phyloP scores from a whole-genome alignment of 805 yeast species.

The Lachancea dasiensis region DNA sequence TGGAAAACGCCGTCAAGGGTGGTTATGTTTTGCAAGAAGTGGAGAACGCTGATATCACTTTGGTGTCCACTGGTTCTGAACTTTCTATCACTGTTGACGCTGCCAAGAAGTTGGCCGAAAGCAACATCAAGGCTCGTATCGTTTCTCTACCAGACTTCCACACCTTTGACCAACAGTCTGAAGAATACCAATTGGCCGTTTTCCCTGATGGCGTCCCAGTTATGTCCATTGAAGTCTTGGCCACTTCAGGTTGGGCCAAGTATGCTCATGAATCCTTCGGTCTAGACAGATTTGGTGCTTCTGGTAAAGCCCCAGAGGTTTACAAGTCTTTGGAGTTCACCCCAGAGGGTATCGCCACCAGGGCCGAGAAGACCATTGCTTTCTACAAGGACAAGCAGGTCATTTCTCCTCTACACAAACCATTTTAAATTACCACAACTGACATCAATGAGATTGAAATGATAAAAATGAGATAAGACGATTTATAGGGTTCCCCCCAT shows the following conservation, averaged over 20 bases:
- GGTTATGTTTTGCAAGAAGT: slow-evolving; percentile 70
- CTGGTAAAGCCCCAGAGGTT: slow-evolving; percentile 80
- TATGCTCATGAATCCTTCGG: slow-evolving; percentile 97
- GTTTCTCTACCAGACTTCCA: slow-evolving; percentile 91
- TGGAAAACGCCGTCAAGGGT: slow-evolving; percentile 92
- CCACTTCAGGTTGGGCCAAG: slow-evolving; percentile 88
- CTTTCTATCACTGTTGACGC: slow-evolving; percentile 74
- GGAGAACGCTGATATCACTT: slow-evolving; percentile 60
- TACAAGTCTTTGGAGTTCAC: slow-evolving; percentile 87
- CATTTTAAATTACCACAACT: slow-evolving; percentile 57
- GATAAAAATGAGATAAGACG: too few relatives aligned
- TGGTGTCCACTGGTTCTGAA: slow-evolving; percentile 94
- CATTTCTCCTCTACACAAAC: slow-evolving; percentile 71
- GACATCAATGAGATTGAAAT: too few relatives aligned
- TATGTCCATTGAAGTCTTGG: slow-evolving; percentile 87
- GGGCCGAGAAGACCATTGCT: slow-evolving; percentile 71
- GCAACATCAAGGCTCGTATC: slow-evolving; percentile 70
- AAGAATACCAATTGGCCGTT: slow-evolving; percentile 75
- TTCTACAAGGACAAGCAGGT: slow-evolving; percentile 75
- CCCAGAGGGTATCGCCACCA: slow-evolving; percentile 84
- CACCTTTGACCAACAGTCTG: slow-evolving; percentile 80
- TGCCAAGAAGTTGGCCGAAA: slow-evolving; percentile 56
- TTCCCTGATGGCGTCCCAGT: slow-evolving; percentile 94
- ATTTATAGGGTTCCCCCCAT: too few relatives aligned
- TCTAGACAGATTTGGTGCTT: slow-evolving; percentile 92